Evolutionary conservation across 1,139 yeast genomes (phyloP), one percentile per base, ranked within the genome.

Genomic region (Geotrichum reessii): DNA sequence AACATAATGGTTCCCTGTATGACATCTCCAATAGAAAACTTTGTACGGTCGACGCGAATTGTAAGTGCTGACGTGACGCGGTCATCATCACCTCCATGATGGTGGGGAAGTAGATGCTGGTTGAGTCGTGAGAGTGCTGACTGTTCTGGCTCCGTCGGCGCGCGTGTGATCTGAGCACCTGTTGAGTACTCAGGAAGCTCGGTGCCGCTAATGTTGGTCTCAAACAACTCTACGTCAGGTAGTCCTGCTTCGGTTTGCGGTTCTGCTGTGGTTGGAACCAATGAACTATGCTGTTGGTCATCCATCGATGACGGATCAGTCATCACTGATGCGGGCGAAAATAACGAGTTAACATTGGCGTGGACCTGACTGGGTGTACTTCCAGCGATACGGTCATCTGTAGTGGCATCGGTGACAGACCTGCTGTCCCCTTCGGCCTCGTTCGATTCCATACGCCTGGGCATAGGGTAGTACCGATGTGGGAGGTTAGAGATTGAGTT

Each of bases 1-100:
- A 52, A 56, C 52, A 56, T 33, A 3, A 56, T 48, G 11, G 56
- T 56, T 2, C 58, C 58, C 28, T 56, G 58, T 2, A 56, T 52
- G 22, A 52, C 28, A 21, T 56, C 58, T 12, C 58, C 58, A 6
- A 52, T 12, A 27, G 44, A 37, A 8, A 37, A 37, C 19, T 17
- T n/a, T 17, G 44, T 37, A 19, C 44, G 44, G n/a, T 50, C 52
- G 4, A 50, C n/a, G 27, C 37, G 47, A 12, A 56, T 19, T 8
- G 55, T 56, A 8, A 56, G 50, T 2, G 58, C 58, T 3, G 58
- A 56, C n/a, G 51, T 47, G n/a, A 56, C 19, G 5, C 21, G 44
- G 19, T 56, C 56, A 42, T 52, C 52, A 6, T 24, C 31, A 7
- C 22, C 48, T 19, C 27, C 14, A 46, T 24, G 27, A 24, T 46